Evolutionary conservation across 2,329 filamentous ascomycete genomes (phyloP), one percentile per base, ranked within the genome.

Genomic region (Byssochlamys sp.): DNA sequence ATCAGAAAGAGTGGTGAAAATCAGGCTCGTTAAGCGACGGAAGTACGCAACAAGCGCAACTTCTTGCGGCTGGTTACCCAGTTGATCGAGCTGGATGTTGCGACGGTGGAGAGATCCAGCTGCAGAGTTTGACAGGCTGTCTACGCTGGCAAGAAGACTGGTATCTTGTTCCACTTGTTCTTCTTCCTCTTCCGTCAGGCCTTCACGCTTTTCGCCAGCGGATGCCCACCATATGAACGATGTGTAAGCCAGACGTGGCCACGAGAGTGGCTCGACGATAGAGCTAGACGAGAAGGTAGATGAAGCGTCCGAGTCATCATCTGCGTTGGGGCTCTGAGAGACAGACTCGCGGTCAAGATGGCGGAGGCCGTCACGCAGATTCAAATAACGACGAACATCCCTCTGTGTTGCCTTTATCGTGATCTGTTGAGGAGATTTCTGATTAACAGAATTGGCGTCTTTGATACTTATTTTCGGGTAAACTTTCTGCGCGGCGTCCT

Each of bases 331-430:
- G 39, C 72, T 67, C 33, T 69, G 67, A 33, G 63, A 55, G 28
- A 57, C 55, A 27, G 63, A 58, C 53, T 65, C 61, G 12, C 59
- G 61, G 27, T 66, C 63, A 49, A 71, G 62, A 52, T 68, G 70
- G 28, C 64, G 69, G 9, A 95, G 78, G 3, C 86, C 87, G 60
- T 78, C 78, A 54, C 82, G 81, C 10, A 96, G 80, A 19, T 85
- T 80, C 53, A 82, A 80, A 73, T 88, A 97, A 25, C 92, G 87
- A 27, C 90, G 84, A 12, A 94, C 80, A 71, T 99, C 94, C 48
- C 94, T 86, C 69, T 96, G 92, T 0, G 91, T 96, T 1, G 94
- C 92, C 73, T 87, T 91, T 56, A 97, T 75, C 12, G 65, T 60
- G 2, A 67, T 60, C 3, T 63, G 57, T 59, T 72, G 66, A 19